These are phyloP conservation scores for Globisporangium acanthophoron DNA, from an alignment of 352 stramenopile species.

Conservation along the genomic window DNA sequence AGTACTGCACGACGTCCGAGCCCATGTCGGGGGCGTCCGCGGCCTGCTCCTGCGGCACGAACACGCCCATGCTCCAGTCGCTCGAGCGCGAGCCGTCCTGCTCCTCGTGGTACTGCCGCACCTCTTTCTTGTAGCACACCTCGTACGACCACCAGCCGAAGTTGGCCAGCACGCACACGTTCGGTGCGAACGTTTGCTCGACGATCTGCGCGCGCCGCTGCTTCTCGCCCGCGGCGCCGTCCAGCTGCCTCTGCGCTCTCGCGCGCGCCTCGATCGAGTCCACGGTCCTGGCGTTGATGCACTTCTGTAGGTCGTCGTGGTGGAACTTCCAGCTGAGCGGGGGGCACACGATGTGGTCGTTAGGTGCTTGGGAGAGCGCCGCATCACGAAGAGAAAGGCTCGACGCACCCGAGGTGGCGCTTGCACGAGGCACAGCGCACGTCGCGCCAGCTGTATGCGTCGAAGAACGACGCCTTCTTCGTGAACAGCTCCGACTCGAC, in stretches of 20 bases:
- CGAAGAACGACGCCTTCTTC: conserved; percentile 74
- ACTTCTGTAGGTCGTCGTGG: conserved; percentile 69
- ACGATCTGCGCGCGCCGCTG: conserved; percentile 40
- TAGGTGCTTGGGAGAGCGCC: background rate
- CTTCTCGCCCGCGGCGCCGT: conserved; percentile 23
- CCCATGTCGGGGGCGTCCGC: conserved; percentile 16
- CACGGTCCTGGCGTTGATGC: conserved; percentile 54
- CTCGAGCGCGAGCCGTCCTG: conserved; percentile 54
- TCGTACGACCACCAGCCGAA: conserved; percentile 85
- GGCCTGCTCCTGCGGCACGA: conserved; percentile 26
- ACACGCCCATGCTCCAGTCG: conserved; percentile 84
- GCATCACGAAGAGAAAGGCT: no score
- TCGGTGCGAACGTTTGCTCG: conserved; percentile 34
- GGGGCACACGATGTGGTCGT: background rate
- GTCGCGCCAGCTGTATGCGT: conserved; percentile 78
- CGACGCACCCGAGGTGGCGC: conserved; percentile 56
- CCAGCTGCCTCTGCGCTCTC: conserved; percentile 31
- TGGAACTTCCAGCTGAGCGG: conserved; percentile 70
- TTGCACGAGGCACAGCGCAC: conserved; percentile 73
- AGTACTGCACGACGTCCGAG: conserved; percentile 65
- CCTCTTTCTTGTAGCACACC: conserved; percentile 75
- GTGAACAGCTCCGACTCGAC: conserved; percentile 59
- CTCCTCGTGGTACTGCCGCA: conserved; percentile 82
- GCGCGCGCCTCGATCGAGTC: conserved; percentile 37
- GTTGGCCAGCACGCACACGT: conserved; percentile 49